Evolutionary conservation across 495 filamentous ascomycete species (phyloP).

Genomic region (Trichoderma asperelloides): DNA sequence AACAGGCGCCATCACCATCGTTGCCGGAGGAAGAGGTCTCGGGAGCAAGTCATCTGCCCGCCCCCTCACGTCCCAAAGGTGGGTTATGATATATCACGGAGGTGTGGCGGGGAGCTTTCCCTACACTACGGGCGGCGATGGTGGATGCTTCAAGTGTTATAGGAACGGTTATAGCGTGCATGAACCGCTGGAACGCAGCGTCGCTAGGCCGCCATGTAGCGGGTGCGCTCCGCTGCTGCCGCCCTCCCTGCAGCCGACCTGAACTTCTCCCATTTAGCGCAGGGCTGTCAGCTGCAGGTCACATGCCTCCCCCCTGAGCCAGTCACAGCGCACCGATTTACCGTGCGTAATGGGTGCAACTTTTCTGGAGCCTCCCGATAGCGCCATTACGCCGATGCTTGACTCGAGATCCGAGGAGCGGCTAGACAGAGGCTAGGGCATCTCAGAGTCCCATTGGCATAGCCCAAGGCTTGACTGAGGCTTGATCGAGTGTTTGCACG

Average conservation of each 20-base stretch:
- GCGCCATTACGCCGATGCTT: not conserved
- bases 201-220: not conserved
- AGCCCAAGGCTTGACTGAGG: not conserved
- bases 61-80: not conserved
- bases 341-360: not conserved
- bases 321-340: not conserved
- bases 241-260: not conserved
- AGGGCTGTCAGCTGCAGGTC: conserved; percentile 6
- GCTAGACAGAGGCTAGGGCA: not conserved
- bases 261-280: not conserved
- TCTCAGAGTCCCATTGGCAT: not conserved
- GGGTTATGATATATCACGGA: not conserved
- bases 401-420: not conserved
- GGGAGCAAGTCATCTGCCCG: not conserved
- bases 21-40: not conserved
- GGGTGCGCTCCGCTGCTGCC: not conserved
- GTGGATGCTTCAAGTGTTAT: not conserved
- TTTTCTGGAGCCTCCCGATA: not conserved
- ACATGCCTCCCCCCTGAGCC: not conserved
- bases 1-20: not conserved
- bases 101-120: not conserved
- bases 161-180: not conserved
- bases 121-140: no score
- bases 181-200: not conserved
- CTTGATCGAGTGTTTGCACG: not conserved